Evolutionary conservation across 23 red algal genomes (phyloP), one percentile per base, ranked within the genome.

Genomic region (Rhodosorus marinus): DNA sequence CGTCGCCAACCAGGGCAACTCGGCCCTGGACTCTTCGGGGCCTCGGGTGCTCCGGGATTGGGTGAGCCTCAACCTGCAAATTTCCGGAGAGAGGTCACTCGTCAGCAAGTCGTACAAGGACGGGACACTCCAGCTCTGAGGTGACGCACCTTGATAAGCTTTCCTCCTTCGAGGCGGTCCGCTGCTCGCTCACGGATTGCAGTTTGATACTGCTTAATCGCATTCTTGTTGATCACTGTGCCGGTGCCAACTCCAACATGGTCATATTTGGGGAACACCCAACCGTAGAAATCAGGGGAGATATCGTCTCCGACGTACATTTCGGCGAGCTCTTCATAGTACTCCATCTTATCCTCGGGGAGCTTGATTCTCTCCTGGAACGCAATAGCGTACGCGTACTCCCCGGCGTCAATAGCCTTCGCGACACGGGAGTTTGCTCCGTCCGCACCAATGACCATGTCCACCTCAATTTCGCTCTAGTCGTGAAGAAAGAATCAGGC

Each of bases 261-360:
- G 59, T 98, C 90, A 59, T 98, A 85, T 74, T 98, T 98, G 26
- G 90, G 90, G 75, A 98, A 98, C 7, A 98, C 90, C 90, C 90
- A 98, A 5, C 79, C 90, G 64, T 98, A 98, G 23, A 98, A 98
- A 35, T 98, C 90, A 7, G 90, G 90, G 6, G 79, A 86, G 1
- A 98, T 80, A 46, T 98, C 90, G 52, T 98, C 90, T 31, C 90
- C 90, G 11, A 98, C 90, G 30, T 98, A 98, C 90, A 98, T 98
- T 52, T 98, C 90, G 15, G 90, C 90, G 25, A 98, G 72, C 9
- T 98, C 90, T 33, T 98, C 77, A 49, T 98, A 98, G 64, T 83
- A 98, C 19, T 53, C 53, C 90, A 98, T 98, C 77, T 98, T 85
- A 20, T 85, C 77, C 47, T 72, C 76, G 2, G 90, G 90, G 26